phyloP scores from a whole-genome alignment of 306 rosid genomes.

The Trifolium pratense region DNA sequence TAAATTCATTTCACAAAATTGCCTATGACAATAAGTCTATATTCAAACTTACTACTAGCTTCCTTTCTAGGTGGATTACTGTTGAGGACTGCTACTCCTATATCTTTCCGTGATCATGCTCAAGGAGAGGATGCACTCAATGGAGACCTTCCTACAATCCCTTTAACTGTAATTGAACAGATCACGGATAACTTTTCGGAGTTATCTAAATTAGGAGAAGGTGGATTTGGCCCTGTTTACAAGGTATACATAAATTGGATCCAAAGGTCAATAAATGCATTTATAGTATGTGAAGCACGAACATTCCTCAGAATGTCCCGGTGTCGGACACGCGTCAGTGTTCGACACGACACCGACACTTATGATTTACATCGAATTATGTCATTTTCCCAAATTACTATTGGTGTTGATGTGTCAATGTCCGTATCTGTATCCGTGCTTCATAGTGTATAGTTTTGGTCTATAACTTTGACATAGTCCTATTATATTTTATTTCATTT shows the following conservation, averaged over 20 bases:
- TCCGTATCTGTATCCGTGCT: too few relatives aligned
- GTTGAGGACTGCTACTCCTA: neutral
- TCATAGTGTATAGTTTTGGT: neutral
- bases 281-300: neutral
- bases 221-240: conserved; percentile 70
- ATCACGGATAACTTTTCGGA: conserved; percentile 50
- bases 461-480: neutral
- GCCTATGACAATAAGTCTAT: neutral
- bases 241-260: conserved; percentile 42
- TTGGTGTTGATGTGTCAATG: too few relatives aligned
- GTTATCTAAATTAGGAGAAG: conserved; percentile 61
- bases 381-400: too few relatives aligned
- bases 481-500: neutral
- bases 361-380: too few relatives aligned
- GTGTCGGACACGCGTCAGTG: too few relatives aligned
- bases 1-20: neutral
- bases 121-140: conserved; percentile 18
- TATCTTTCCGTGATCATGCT: neutral
- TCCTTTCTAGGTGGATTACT: neutral
- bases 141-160: conserved; percentile 44
- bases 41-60: conserved; percentile 10
- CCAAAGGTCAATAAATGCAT: neutral
- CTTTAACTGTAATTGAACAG: conserved; percentile 31
- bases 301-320: too few relatives aligned
- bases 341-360: too few relatives aligned